Conservation (phyloP, 2,329 filamentous ascomycete species). For the Xylaria hypoxylon region DNA sequence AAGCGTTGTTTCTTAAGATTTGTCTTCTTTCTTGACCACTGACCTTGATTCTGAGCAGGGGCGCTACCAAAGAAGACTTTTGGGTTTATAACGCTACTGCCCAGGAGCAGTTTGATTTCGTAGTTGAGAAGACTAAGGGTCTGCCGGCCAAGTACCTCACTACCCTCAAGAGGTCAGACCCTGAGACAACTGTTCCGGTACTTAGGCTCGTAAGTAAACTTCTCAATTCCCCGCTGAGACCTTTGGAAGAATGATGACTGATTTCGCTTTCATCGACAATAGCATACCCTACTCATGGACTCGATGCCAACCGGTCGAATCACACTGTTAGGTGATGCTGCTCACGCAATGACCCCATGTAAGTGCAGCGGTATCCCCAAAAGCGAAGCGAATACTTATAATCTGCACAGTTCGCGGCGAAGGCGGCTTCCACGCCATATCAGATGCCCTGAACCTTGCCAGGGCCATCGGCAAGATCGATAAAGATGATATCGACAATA, state of each 20-base stretch:
- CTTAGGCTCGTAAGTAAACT: conserved; percentile 24
- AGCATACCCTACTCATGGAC: conserved; percentile 41
- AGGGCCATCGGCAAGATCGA: conserved; percentile 42
- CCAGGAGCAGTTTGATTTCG: conserved; percentile 64
- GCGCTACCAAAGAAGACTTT: conserved; percentile 68
- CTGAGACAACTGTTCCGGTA: conserved; percentile 13
- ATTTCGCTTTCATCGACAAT: background rate
- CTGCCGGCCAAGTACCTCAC: conserved; percentile 40
- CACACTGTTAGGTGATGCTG: conserved; percentile 44
- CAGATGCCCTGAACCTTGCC: conserved; percentile 63
- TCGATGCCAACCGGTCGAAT: conserved; percentile 43
- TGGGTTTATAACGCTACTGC: conserved; percentile 73
- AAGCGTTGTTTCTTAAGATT: background rate
- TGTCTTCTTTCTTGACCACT: background rate
- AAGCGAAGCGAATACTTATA: background rate
- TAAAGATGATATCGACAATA: conserved; percentile 33
- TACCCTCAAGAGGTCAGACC: conserved; percentile 36
- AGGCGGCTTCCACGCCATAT: conserved; percentile 44
- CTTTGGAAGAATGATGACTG: background rate
- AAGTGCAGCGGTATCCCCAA: conserved; percentile 9
- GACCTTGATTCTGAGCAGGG: background rate
- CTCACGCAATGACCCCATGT: conserved; percentile 45
- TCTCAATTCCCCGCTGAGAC: background rate
- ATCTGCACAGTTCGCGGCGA: conserved; percentile 40
- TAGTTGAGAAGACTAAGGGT: conserved; percentile 39